Evolutionary conservation across 1,139 yeast genomes (phyloP), one percentile per base, ranked within the genome.

Genomic region (Debaryomycetaceae sp.): DNA sequence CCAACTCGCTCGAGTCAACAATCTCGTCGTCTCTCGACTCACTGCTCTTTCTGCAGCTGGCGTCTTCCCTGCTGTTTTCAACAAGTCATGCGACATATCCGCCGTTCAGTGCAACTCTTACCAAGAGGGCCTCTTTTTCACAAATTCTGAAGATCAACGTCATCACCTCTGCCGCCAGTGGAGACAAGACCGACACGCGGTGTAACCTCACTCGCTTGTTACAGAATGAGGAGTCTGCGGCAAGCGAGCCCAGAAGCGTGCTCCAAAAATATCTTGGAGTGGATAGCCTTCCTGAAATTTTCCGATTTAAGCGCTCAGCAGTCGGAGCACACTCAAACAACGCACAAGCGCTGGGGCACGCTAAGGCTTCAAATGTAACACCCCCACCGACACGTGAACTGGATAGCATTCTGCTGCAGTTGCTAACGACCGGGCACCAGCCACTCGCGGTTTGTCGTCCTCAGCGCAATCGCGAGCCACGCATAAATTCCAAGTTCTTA

Each of bases 401-500:
- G 16, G 8, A 13, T 14, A 22, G 14, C 8, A 14, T 22, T 22
- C 8, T 22, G 14, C 25, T 13, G 14, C 5, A 22, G 25, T 16
- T 6, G 8, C n/a, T n/a, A n/a, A n/a, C n/a, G n/a, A n/a, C n/a
- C n/a, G n/a, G n/a, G n/a, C n/a, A n/a, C n/a, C n/a, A n/a, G n/a
- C n/a, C n/a, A n/a, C n/a, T n/a, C n/a, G n/a, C n/a, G n/a, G n/a
- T n/a, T n/a, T n/a, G n/a, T n/a, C n/a, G 23, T 9, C 22, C 48
- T 3, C 56, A 52, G 39, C 61, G 54, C 34, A 54, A 61, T 27
- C 51, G 79, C 38, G 77, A 72, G 36, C 64, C 59, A 25, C 52
- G 80, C 25, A 53, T 70, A 18, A 73, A 72, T 41, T 46, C 72
- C 18, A 45, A 50, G 6, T 73, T 72, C 34, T 53, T 74, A 19